Conservation (phyloP, 192 early-diverging fungal species). For the Backusella sp. region DNA sequence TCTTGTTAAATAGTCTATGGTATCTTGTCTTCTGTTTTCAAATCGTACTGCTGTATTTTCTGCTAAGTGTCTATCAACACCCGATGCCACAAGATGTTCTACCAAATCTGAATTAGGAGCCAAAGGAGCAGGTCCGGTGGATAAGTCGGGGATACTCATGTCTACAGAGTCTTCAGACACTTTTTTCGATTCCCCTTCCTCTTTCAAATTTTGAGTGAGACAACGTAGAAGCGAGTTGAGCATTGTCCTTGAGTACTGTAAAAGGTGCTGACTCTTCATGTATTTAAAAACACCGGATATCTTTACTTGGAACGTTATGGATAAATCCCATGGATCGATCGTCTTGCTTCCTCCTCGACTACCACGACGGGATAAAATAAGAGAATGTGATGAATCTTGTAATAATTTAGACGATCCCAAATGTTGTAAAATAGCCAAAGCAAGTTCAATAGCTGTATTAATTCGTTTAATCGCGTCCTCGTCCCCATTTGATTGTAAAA, state of each 20-base stretch:
- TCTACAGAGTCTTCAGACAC: neutral
- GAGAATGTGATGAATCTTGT: constrained; percentile 69
- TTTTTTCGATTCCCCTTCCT: constrained; percentile 57
- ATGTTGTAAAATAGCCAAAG: constrained; percentile 64
- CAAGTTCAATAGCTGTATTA: constrained; percentile 52
- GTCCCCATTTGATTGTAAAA: constrained; percentile 13
- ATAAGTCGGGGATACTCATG: neutral
- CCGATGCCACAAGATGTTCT: neutral
- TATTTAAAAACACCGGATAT: constrained; percentile 59
- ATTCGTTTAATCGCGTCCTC: constrained; percentile 27
- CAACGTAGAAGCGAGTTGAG: constrained; percentile 60
- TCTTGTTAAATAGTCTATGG: neutral
- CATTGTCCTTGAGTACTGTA: constrained; percentile 49
- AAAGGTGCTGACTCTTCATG: constrained; percentile 64
- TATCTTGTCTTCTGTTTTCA: constrained; percentile 16
- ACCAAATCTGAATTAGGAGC: neutral
- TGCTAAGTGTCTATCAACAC: neutral
- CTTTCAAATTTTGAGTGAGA: constrained; percentile 67
- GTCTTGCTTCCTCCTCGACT: neutral
- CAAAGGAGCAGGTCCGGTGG: neutral
- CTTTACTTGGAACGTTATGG: constrained; percentile 57
- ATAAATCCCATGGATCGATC: constrained; percentile 27
- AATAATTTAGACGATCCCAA: constrained; percentile 69
- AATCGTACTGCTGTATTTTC: constrained; percentile 7
- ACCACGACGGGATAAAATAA: constrained; percentile 51